Percentiles rank a stretch among this genome's conserved stretches.
Evolutionary conservation across 2,329 filamentous ascomycete genomes (phyloP).

Genomic region (Esteya vermicola): DNA sequence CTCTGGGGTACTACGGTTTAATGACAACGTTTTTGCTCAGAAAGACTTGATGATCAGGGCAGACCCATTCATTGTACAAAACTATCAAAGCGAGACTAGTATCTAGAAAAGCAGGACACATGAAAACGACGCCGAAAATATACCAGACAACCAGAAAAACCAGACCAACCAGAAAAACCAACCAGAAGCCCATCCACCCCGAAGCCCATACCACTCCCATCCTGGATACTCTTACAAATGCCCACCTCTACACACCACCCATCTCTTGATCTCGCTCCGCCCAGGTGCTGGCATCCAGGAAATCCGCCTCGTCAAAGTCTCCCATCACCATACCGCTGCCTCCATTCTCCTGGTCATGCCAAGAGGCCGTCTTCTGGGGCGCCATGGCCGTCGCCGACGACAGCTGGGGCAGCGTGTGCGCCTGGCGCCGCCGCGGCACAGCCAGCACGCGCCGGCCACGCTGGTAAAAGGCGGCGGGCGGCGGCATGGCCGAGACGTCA

Average conservation of each 20-base stretch:
- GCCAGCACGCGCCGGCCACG: slow-evolving; percentile 31
- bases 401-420: neutral
- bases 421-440: slow-evolving; percentile 21
- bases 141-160: no score
- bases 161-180: no score
- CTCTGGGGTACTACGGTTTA: no score
- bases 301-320: slow-evolving; percentile 59
- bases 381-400: no score
- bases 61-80: no score
- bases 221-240: no score
- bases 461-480: slow-evolving; percentile 17
- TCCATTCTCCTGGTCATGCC: slow-evolving; percentile 32
- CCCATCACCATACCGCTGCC: slow-evolving; percentile 17
- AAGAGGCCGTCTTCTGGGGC: slow-evolving; percentile 12
- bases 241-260: slow-evolving; percentile 15
- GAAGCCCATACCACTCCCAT: neutral
- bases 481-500: slow-evolving; percentile 22
- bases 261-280: slow-evolving; percentile 26
- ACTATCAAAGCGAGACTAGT: no score
- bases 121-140: no score
- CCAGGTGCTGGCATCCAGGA: slow-evolving; percentile 31
- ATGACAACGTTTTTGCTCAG: no score
- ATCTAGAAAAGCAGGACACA: no score
- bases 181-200: no score
- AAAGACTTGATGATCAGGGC: no score